phyloP scores from a whole-genome alignment of 768 basidiomycete genomes.

The Pholiota conissans region DNA sequence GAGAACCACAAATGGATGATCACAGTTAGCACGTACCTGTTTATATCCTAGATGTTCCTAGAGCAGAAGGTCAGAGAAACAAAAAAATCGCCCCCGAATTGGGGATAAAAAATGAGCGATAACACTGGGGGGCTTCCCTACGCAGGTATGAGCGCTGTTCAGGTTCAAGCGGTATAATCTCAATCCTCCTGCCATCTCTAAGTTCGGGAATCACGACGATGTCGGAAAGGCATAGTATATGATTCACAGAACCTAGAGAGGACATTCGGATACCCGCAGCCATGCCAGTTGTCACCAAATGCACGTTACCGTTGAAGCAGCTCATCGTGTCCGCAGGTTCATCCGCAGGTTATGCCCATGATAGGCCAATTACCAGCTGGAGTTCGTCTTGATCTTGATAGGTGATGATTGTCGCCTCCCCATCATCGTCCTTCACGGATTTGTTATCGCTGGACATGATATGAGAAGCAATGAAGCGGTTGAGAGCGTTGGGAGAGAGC shows the following conservation, averaged over 20 bases:
- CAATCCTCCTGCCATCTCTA: conserved; percentile 58
- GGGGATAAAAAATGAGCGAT: conserved; percentile 42
- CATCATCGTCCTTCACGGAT: conserved; percentile 21
- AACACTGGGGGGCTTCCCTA: conserved; percentile 91
- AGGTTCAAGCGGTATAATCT: conserved; percentile 99
- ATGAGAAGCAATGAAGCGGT: background rate
- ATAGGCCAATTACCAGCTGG: conserved; percentile 41
- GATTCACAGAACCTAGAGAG: conserved; percentile 21
- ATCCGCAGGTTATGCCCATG: conserved; percentile 29
- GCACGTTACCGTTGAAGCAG: conserved; percentile 70
- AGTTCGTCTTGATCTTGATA: conserved; percentile 40
- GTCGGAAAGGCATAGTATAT: conserved; percentile 11
- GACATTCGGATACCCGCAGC: conserved; percentile 87
- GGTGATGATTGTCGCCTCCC: conserved; percentile 18
- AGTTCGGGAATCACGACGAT: conserved; percentile 12
- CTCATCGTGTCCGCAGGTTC: conserved; percentile 28
- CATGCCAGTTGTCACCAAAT: conserved; percentile 68
- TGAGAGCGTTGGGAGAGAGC: background rate
- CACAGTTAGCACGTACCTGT: conserved; percentile 48
- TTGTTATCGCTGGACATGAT: conserved; percentile 25
- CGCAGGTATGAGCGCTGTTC: conserved; percentile 97
- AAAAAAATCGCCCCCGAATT: conserved; percentile 29
- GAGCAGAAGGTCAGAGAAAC: conserved; percentile 49
- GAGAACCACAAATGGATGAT: conserved; percentile 1
- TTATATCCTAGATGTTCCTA: conserved; percentile 80